phyloP scores from a whole-genome alignment of 441 rosid genomes.

The Erysimum pusillum region DNA sequence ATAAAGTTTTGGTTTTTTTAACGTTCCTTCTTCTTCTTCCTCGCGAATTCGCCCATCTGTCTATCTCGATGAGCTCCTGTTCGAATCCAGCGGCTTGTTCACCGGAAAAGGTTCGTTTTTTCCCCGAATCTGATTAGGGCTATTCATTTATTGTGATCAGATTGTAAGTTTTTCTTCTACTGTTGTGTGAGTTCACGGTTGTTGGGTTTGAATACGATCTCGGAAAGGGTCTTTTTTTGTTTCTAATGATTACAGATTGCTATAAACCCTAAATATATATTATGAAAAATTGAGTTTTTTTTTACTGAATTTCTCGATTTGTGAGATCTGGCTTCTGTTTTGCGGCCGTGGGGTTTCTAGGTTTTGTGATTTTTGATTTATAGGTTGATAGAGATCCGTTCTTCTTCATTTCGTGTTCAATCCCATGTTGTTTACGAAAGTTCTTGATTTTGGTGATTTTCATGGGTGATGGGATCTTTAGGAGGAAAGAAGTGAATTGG shows the following conservation, averaged over 20 bases:
- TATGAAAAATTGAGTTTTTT: slow-evolving; percentile 11
- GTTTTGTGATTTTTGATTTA: slow-evolving; percentile 14
- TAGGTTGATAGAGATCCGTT: neutral
- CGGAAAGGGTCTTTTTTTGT: neutral
- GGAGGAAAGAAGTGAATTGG: slow-evolving; percentile 62
- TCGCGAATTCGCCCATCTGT: slow-evolving; percentile 19
- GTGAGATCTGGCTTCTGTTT: slow-evolving; percentile 64
- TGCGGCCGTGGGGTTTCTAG: slow-evolving; percentile 1
- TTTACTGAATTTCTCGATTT: slow-evolving; percentile 46
- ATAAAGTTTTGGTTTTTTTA: slow-evolving; percentile 44
- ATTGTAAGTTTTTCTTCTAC: slow-evolving; percentile 18
- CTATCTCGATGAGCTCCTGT: slow-evolving; percentile 53
- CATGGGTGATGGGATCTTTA: slow-evolving; percentile 46
- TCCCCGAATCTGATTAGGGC: slow-evolving; percentile 15
- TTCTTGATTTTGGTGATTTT: slow-evolving; percentile 1
- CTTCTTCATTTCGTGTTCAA: neutral
- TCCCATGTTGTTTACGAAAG: neutral
- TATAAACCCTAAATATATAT: slow-evolving; percentile 62
- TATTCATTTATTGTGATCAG: slow-evolving; percentile 41
- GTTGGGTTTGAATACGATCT: slow-evolving; percentile 17
- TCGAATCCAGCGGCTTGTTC: slow-evolving; percentile 67
- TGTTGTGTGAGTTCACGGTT: slow-evolving; percentile 32
- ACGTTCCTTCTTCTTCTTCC: slow-evolving; percentile 41
- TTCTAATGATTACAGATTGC: neutral
- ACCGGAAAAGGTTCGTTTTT: slow-evolving; percentile 55